Evolutionary conservation across 768 basidiomycete species (phyloP), one percentile per base, ranked within the genome.

Genomic region (Psilocybe sp.): DNA sequence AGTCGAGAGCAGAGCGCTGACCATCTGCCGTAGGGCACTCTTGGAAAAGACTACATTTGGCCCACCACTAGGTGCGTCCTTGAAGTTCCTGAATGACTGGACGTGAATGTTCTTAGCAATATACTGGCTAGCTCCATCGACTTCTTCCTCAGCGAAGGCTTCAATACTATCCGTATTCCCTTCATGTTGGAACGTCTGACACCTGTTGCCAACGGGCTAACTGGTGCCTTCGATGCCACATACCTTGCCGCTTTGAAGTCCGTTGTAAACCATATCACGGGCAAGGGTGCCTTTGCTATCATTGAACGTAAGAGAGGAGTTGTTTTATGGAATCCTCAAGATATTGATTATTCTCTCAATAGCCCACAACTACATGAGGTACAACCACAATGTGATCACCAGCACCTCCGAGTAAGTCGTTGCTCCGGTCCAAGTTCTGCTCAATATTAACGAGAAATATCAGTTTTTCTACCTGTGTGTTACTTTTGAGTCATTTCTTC

Each of bases 321-420:
- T n/a, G 19, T 10, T 42, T 1, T 16, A 16, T n/a, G 1, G 4
- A 11, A 5, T 20, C n/a, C 49, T 54, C 36, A 5, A 31, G 16
- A 43, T 34, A n/a, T 16, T 31, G 35, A 53, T 31, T 18, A 43
- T 43, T 9, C 15, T 28, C 51, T 14, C 23, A 36, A 14, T 46
- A 78, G 78, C 80, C 41, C 83, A 83, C 69, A 83, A 82, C 67
- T 85, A 60, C 64, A 76, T 81, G 77, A 74, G 74, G 43, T 85
- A 79, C 72, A 80, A 81, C 57, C 71, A 72, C 46, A 69, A 67
- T 19, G 62, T 73, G 33, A 80, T 84, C 60, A 72, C 73, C 47
- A 75, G 70, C 66, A 74, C 72, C 34, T 64, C 73, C 33, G 63
- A 69, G 75, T 81, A 55, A 65, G 78, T 61, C 53, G 23, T 49